These are phyloP conservation scores for Ceriops tagal DNA, from an alignment of 345 rosid genomes.

Conservation along the genomic window DNA sequence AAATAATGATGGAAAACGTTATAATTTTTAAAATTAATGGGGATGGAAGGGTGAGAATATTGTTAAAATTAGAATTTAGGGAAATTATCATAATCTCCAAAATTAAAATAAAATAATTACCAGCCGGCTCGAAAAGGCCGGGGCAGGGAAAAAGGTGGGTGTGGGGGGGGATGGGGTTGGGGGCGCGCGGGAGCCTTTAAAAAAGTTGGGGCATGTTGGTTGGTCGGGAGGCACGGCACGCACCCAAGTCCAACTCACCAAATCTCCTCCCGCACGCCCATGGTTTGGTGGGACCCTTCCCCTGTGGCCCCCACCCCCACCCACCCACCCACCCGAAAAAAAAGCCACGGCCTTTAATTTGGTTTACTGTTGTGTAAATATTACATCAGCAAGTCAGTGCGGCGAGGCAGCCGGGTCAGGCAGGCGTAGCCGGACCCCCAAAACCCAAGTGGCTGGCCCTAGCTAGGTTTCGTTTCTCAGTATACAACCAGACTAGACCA, in stretches of 20 bases:
- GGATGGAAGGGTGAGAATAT: rapidly evolving
- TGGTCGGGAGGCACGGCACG: conserved; percentile 39
- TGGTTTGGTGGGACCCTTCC: neutral
- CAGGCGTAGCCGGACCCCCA: neutral
- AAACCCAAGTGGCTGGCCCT: neutral
- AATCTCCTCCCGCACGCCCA: no score
- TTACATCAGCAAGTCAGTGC: no score
- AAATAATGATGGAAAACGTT: no score
- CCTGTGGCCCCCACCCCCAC: neutral
- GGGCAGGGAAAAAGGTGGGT: neutral
- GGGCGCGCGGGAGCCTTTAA: neutral
- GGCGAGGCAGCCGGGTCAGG: no score
- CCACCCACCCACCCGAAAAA: neutral
- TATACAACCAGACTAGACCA: conserved; percentile 22
- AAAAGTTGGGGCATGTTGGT: conserved; percentile 28
- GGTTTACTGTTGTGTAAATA: no score
- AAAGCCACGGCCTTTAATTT: no score
- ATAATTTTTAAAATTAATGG: no score
- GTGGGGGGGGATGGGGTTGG: no score
- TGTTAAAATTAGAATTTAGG: no score
- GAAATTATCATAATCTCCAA: no score
- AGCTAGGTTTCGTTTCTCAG: conserved; percentile 27
- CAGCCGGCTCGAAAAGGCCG: neutral
- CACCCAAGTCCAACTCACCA: no score
- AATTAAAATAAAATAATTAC: neutral